Evolutionary conservation across 2,329 filamentous ascomycete genomes (phyloP).

Genomic region (Elsinoe arachidis): DNA sequence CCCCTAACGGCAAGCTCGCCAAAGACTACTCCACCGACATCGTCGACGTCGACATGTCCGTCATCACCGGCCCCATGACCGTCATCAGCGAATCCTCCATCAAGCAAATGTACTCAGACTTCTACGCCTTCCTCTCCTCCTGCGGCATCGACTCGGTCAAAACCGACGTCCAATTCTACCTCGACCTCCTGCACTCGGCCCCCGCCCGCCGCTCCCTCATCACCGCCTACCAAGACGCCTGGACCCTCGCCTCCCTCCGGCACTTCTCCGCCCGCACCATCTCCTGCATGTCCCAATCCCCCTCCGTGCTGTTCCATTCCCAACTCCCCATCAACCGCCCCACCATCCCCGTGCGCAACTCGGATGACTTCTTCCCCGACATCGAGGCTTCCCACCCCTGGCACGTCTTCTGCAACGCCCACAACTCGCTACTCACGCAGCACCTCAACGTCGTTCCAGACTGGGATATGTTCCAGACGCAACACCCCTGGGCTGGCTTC

Average conservation of each 20-base stretch:
- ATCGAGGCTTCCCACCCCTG: constrained; percentile 75
- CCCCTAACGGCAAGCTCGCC: constrained; percentile 64
- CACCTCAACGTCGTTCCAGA: constrained; percentile 83
- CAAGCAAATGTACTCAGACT: constrained; percentile 73
- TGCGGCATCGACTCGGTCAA: constrained; percentile 81
- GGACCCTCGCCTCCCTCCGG: constrained; percentile 67
- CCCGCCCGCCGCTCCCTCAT: constrained; percentile 63
- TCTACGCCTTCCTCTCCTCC: constrained; percentile 70
- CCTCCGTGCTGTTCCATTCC: constrained; percentile 76
- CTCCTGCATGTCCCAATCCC: constrained; percentile 90
- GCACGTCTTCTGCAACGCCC: constrained; percentile 92
- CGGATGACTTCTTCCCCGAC: constrained; percentile 85
- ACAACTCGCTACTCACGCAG: constrained; percentile 74
- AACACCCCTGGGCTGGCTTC: constrained; percentile 63
- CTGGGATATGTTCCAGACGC: constrained; percentile 67
- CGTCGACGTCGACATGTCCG: constrained; percentile 46
- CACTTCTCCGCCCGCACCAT: constrained; percentile 73
- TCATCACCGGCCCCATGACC: constrained; percentile 58
- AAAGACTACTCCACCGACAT: constrained; percentile 65
- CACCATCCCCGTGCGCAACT: constrained; percentile 70
- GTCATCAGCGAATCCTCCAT: constrained; percentile 69
- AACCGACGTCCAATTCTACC: constrained; percentile 83
- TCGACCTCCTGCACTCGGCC: constrained; percentile 66
- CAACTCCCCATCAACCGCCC: constrained; percentile 71
- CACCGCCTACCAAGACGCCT: constrained; percentile 72